Evolutionary conservation across 2,329 filamentous ascomycete species (phyloP).

Genomic region (Ascosphaera acerosa): DNA sequence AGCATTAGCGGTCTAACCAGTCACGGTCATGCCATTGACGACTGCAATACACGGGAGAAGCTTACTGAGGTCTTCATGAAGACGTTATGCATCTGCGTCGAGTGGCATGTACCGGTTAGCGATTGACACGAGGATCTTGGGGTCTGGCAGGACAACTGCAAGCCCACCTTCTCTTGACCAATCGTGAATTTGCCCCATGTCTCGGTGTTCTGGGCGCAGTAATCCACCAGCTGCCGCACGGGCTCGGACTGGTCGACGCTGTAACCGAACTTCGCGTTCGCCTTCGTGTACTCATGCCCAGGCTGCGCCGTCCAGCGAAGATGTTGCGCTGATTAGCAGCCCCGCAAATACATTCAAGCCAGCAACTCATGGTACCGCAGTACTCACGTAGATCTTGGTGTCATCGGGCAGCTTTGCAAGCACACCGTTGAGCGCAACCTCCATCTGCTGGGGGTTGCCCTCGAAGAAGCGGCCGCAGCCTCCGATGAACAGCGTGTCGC

Average conservation of each 20-base stretch:
- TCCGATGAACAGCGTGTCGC: constrained; percentile 86
- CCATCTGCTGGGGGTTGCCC: constrained; percentile 70
- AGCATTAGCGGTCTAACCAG: neutral
- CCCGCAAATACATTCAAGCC: neutral
- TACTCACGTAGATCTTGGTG: constrained; percentile 67
- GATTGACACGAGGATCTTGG: constrained; percentile 4
- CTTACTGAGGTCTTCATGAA: constrained; percentile 74
- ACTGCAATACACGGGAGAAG: constrained; percentile 1
- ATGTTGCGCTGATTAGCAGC: constrained; percentile 4
- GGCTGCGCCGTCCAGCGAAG: constrained; percentile 41
- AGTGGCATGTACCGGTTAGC: neutral
- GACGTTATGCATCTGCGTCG: constrained; percentile 41
- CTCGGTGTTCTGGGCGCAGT: constrained; percentile 54
- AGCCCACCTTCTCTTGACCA: constrained; percentile 68
- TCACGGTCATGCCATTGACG: neutral
- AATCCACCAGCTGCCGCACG: constrained; percentile 51
- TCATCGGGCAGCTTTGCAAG: constrained; percentile 63
- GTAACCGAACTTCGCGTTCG: constrained; percentile 70
- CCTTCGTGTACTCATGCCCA: constrained; percentile 95
- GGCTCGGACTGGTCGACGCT: constrained; percentile 50
- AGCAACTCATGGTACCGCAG: too few species aligned
- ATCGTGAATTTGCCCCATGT: constrained; percentile 95
- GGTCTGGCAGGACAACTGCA: constrained; percentile 2
- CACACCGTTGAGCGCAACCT: constrained; percentile 70
- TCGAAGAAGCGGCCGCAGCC: constrained; percentile 95